Evolutionary conservation across 2,329 filamentous ascomycete genomes (phyloP).

Genomic region (Colletotrichum brevisporum): DNA sequence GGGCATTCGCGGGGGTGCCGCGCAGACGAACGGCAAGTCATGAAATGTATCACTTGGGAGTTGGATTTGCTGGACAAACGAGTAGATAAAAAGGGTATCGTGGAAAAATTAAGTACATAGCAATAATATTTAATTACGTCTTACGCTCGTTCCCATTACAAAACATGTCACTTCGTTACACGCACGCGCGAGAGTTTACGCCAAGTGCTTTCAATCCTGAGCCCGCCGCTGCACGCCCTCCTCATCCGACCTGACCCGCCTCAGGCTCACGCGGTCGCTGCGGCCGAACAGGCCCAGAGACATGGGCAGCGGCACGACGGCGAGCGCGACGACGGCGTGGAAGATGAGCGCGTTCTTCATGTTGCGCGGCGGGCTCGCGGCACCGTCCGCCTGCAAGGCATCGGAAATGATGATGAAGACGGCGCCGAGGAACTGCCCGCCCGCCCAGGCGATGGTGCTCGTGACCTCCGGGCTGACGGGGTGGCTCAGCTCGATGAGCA

Average conservation of each 20-base stretch:
- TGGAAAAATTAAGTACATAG: slow-evolving; percentile 4
- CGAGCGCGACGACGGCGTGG: slow-evolving; percentile 78
- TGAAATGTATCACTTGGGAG: too few relatives aligned
- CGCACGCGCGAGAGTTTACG: too few relatives aligned
- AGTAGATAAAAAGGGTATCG: slow-evolving; percentile 11
- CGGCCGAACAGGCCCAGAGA: slow-evolving; percentile 79
- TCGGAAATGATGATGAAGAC: slow-evolving; percentile 88
- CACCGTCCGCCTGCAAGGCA: slow-evolving; percentile 72
- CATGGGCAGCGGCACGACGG: slow-evolving; percentile 76
- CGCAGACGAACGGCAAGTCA: background rate
- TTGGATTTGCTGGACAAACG: slow-evolving; percentile 24
- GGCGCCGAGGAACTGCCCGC: slow-evolving; percentile 87
- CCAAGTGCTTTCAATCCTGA: background rate
- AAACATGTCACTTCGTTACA: too few relatives aligned
- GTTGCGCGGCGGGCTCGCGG: slow-evolving; percentile 73
- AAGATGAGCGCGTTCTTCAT: slow-evolving; percentile 86
- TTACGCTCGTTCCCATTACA: background rate
- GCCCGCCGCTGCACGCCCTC: background rate
- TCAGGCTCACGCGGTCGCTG: slow-evolving; percentile 62
- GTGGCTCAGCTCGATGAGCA: slow-evolving; percentile 87
- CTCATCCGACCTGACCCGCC: slow-evolving; percentile 62
- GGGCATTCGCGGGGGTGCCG: slow-evolving; percentile 22
- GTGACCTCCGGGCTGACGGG: slow-evolving; percentile 90
- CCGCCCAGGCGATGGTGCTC: slow-evolving; percentile 86
- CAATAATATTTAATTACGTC: slow-evolving; percentile 2